These are phyloP conservation scores for Colletotrichum sublineola DNA, from an alignment of 2,329 filamentous ascomycete genomes.

Conservation along the genomic window DNA sequence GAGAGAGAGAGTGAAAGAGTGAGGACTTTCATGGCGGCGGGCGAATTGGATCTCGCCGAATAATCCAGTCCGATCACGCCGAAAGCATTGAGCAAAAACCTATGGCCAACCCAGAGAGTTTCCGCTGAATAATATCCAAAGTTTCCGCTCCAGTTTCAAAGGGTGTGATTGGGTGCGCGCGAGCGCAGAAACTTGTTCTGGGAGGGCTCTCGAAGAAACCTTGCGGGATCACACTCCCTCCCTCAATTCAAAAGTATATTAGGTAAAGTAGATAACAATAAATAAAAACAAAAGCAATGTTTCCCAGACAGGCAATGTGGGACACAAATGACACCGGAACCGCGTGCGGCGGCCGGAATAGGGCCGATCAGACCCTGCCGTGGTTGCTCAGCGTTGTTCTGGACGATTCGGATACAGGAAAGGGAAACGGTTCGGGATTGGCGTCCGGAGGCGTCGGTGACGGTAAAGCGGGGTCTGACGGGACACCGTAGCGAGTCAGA, in stretches of 20 bases:
- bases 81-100: conserved; percentile 4
- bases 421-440: conserved; percentile 20
- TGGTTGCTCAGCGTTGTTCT: conserved; percentile 13
- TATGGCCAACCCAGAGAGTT: neutral
- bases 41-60: conserved; percentile 2
- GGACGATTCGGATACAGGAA: conserved; percentile 18
- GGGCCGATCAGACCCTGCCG: conserved; percentile 32
- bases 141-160: conserved; percentile 9
- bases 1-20: too few relatives aligned
- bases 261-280: neutral
- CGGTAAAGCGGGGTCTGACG: conserved; percentile 16
- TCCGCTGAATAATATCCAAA: neutral
- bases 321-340: conserved; percentile 9
- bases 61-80: neutral
- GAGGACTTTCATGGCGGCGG: neutral
- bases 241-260: neutral
- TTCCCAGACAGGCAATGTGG: conserved; percentile 9
- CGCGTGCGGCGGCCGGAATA: conserved; percentile 21
- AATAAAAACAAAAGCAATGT: neutral
- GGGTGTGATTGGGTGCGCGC: conserved; percentile 7
- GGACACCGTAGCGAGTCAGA: conserved; percentile 21
- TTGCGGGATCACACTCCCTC: conserved; percentile 10
- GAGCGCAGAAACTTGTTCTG: conserved; percentile 12
- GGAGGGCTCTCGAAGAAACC: conserved; percentile 28
- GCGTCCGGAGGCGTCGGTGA: conserved; percentile 35